Evolutionary conservation across 108 stramenopile species (phyloP), one percentile per base, ranked within the genome.

Genomic region (Bacterosira constricta): DNA sequence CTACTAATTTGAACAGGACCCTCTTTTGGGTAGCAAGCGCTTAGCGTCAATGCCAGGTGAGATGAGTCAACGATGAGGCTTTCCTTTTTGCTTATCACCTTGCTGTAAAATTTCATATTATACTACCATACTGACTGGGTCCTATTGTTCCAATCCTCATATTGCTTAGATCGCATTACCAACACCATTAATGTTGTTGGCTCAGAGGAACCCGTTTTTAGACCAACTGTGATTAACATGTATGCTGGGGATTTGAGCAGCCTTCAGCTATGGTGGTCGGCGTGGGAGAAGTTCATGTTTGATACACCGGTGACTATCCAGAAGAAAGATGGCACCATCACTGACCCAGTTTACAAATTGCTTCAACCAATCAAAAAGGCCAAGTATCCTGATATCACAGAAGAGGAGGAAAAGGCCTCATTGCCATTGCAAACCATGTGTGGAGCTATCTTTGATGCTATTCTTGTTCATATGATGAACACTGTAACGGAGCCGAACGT

Each of bases 141-240:
- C n/a, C 52, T 30, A 25, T 54, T 34, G 15, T 32, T 32, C 37
- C 17, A 56, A 7, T 29, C 32, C 11, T 20, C 29, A 12, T 0
- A 12, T 5, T 20, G 7, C 29, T 74, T 30, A 4, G 97, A 97
- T 73, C 89, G 97, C 21, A 92, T 96, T 39, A 97, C 97, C 15
- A 97, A 97, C 74, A 95, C 95, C 0, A 94, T 97, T 57, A 92
- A 88, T 61, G 75, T 90, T 31, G 82, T 85, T 25, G 75, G 66
- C 15, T 69, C 73, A 1, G 82, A 83, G 18, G 80, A 75, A 15
- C 78, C 81, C 27, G 85, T 91, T 8, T 93, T 72, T 60, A 89
- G 97, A 11, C 97, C 97, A 18, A 96, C 97, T 27, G 93, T 96
- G 13, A 98, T 98, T 66, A 98, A 96, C 78, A 96, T 96, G 94